Evolutionary conservation across 257 asterid species (phyloP).

Genomic region (Ehretia macrophylla): DNA sequence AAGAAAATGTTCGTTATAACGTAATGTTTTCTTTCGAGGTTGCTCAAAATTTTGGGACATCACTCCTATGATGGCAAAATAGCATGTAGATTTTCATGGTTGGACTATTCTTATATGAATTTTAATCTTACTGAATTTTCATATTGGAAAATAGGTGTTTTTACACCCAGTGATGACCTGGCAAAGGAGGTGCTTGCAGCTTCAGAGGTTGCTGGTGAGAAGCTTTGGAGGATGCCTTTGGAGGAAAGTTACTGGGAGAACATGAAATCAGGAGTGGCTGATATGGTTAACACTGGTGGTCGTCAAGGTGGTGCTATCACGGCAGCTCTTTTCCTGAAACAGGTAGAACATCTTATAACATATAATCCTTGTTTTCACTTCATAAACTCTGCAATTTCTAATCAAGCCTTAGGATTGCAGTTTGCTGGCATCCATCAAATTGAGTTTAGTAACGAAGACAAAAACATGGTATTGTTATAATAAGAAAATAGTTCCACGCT

Average conservation of each 20-base stretch:
- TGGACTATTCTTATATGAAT: too few relatives aligned
- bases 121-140: not conserved
- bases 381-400: not conserved
- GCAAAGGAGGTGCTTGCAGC: constrained; percentile 83
- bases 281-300: constrained; percentile 93
- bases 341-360: constrained; percentile 40
- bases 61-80: too few relatives aligned
- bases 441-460: too few relatives aligned
- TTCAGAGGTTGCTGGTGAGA: constrained; percentile 79
- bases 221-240: constrained; percentile 92
- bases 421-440: too few relatives aligned
- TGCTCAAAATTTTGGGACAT: too few relatives aligned
- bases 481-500: too few relatives aligned
- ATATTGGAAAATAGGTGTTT: constrained; percentile 52
- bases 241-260: constrained; percentile 97
- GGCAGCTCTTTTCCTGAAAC: constrained; percentile 97
- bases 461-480: too few relatives aligned
- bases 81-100: too few relatives aligned
- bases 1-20: too few relatives aligned
- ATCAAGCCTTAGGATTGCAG: too few relatives aligned
- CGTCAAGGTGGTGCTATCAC: constrained; percentile 94
- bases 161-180: constrained; percentile 80
- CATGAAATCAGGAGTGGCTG: constrained; percentile 96
- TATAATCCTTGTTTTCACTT: not conserved
- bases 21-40: too few relatives aligned